These are phyloP conservation scores for Infundibulicybe gibba DNA, from an alignment of 768 basidiomycete genomes.

Conservation along the genomic window DNA sequence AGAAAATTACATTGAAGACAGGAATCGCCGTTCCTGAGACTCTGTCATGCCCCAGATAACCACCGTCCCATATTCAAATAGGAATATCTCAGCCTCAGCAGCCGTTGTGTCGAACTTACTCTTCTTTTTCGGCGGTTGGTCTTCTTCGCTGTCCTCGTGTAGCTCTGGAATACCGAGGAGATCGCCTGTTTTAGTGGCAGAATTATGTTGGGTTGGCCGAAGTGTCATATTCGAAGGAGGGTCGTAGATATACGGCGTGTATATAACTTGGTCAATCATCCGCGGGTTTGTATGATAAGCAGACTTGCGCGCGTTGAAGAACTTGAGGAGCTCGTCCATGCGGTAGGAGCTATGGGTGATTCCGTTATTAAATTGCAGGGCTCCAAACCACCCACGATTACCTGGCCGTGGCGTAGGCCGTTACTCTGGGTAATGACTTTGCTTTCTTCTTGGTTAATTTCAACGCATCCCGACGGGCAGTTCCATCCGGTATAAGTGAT, in stretches of 20 bases:
- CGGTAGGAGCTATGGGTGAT: conserved; percentile 69
- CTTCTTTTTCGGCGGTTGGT: conserved; percentile 40
- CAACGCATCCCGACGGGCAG: conserved; percentile 87
- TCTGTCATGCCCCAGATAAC: conserved; percentile 99
- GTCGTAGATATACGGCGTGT: conserved; percentile 88
- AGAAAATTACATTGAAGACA: conserved; percentile 78
- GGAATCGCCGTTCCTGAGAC: conserved; percentile 83
- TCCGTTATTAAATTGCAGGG: background rate
- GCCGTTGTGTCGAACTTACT: conserved; percentile 67
- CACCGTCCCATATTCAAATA: conserved; percentile 92
- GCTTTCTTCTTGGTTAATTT: conserved; percentile 93
- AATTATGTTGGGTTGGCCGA: conserved; percentile 18
- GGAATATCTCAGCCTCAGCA: conserved; percentile 82
- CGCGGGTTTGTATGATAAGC: conserved; percentile 87
- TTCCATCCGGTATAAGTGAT: conserved; percentile 90
- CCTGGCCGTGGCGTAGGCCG: conserved; percentile 94
- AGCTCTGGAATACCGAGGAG: conserved; percentile 78
- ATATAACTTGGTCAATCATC: conserved; percentile 89
- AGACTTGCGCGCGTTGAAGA: conserved; percentile 78
- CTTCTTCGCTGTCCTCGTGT: conserved; percentile 25
- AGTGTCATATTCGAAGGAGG: conserved; percentile 32
- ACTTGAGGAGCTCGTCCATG: conserved; percentile 83
- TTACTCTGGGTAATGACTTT: conserved; percentile 88
- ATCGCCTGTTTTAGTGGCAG: conserved; percentile 54
- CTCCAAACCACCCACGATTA: conserved; percentile 21